Evolutionary conservation across 2,329 filamentous ascomycete genomes (phyloP).

Genomic region (Clonostachys byssicola): DNA sequence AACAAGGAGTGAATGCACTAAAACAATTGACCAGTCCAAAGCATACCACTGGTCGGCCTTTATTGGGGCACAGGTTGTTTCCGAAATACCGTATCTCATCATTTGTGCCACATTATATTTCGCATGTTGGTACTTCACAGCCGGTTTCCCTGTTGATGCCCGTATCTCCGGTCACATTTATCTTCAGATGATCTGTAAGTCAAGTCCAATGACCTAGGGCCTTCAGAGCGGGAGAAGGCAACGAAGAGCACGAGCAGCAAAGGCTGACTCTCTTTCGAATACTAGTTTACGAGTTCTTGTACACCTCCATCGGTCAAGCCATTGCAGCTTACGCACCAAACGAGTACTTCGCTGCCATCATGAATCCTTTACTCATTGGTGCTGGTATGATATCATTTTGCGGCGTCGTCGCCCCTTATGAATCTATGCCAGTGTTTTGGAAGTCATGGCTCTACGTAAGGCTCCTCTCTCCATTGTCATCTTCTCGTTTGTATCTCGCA

Average conservation of each 20-base stretch:
- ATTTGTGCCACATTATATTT: slow-evolving; percentile 42
- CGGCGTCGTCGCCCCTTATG: slow-evolving; percentile 63
- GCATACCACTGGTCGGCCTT: slow-evolving; percentile 60
- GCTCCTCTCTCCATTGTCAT: not conserved
- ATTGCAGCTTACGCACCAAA: slow-evolving; percentile 46
- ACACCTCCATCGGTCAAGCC: slow-evolving; percentile 34
- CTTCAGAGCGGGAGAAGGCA: not conserved
- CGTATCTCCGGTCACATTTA: slow-evolving; percentile 39
- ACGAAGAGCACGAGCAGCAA: not conserved
- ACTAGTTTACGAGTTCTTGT: slow-evolving; percentile 33
- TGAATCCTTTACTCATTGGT: slow-evolving; percentile 38
- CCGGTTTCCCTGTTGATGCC: slow-evolving; percentile 41
- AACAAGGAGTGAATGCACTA: not conserved
- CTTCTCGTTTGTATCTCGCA: slow-evolving; percentile 9
- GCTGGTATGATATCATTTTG: slow-evolving; percentile 54
- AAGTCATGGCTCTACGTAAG: slow-evolving; percentile 47
- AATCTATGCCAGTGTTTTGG: slow-evolving; percentile 59
- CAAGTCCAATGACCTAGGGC: not conserved
- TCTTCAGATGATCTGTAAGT: slow-evolving; percentile 42
- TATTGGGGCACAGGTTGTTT: slow-evolving; percentile 44
- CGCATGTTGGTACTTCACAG: slow-evolving; percentile 54
- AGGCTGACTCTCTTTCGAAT: not conserved
- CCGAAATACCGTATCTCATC: slow-evolving; percentile 39
- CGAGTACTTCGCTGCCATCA: slow-evolving; percentile 40
- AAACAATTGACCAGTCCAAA: slow-evolving; percentile 29